Conservation (phyloP, 116 monocot species). For the Trichopus zeylanicus region DNA sequence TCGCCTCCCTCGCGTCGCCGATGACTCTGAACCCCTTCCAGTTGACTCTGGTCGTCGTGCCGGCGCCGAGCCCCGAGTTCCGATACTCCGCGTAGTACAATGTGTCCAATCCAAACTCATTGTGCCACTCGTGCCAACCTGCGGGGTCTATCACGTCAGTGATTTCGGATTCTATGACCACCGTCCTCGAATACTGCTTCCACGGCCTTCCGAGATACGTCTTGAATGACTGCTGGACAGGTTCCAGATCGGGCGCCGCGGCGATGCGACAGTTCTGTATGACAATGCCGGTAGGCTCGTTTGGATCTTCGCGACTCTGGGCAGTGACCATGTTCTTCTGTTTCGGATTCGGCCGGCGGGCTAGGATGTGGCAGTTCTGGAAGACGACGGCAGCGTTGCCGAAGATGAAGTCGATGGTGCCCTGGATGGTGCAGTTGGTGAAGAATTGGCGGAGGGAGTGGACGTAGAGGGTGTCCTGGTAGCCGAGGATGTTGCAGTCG, state of each 20-base stretch:
- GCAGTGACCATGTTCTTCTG: conserved; percentile 49
- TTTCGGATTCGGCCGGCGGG: conserved; percentile 17
- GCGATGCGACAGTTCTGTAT: conserved; percentile 28
- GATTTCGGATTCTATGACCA: conserved; percentile 48
- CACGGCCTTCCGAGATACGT: conserved; percentile 51
- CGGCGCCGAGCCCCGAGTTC: conserved; percentile 38
- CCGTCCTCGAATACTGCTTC: conserved; percentile 50
- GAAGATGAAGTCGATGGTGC: conserved; percentile 66
- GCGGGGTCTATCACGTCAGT: conserved; percentile 15
- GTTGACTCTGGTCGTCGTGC: conserved; percentile 20
- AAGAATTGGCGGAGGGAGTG: conserved; percentile 58
- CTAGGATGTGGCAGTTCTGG: conserved; percentile 34
- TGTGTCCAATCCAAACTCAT: conserved; percentile 26
- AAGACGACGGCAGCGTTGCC: conserved; percentile 55
- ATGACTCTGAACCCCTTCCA: conserved; percentile 45
- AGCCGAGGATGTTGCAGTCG: conserved; percentile 39
- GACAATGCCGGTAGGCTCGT: conserved; percentile 46
- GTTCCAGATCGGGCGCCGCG: conserved; percentile 13
- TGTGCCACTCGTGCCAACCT: conserved; percentile 52
- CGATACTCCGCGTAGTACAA: conserved; percentile 56
- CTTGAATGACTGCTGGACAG: neutral
- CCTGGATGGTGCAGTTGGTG: conserved; percentile 31
- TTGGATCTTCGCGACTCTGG: conserved; percentile 40
- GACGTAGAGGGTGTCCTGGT: conserved; percentile 58
- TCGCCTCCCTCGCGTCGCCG: conserved; percentile 5